phyloP scores from a whole-genome alignment of 192 early-diverging fungal genomes.

The Chytriomyces sp. region DNA sequence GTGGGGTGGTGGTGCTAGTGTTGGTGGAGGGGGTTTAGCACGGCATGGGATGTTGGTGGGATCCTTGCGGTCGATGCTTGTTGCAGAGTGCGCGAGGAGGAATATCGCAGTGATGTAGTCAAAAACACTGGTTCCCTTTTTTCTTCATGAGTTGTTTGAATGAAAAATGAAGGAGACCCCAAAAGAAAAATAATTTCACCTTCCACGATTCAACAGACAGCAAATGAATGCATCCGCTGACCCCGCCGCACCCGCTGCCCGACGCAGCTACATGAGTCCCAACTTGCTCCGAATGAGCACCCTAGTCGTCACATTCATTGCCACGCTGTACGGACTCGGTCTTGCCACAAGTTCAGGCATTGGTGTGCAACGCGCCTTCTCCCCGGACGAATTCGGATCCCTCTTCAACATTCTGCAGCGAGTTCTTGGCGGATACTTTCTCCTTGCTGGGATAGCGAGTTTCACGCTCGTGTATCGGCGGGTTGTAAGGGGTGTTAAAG shows the following conservation, averaged over 20 bases:
- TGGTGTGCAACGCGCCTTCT: background rate
- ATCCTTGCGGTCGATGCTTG: too few relatives aligned
- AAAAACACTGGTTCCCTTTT: too few relatives aligned
- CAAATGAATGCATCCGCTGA: background rate
- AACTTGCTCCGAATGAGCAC: background rate
- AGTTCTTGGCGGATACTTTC: background rate
- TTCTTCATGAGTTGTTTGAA: background rate
- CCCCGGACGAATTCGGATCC: background rate
- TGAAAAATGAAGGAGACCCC: background rate
- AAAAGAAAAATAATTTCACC: background rate
- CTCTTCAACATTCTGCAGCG: slow-evolving; percentile 4
- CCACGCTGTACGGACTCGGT: background rate
- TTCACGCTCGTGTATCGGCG: background rate
- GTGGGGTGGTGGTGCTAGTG: background rate
- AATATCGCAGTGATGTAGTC: too few relatives aligned
- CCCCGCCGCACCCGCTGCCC: background rate
- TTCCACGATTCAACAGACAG: background rate
- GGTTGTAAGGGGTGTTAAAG: background rate
- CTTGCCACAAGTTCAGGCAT: background rate
- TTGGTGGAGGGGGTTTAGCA: background rate
- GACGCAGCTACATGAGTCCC: background rate
- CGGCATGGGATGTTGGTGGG: background rate
- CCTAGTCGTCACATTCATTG: background rate
- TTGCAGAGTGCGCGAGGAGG: too few relatives aligned
- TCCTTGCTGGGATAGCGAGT: background rate